Percentiles rank a stretch among this genome's conserved stretches.
Evolutionary conservation across 345 rosid species (phyloP).

Genomic region (Reutealis trisperma): DNA sequence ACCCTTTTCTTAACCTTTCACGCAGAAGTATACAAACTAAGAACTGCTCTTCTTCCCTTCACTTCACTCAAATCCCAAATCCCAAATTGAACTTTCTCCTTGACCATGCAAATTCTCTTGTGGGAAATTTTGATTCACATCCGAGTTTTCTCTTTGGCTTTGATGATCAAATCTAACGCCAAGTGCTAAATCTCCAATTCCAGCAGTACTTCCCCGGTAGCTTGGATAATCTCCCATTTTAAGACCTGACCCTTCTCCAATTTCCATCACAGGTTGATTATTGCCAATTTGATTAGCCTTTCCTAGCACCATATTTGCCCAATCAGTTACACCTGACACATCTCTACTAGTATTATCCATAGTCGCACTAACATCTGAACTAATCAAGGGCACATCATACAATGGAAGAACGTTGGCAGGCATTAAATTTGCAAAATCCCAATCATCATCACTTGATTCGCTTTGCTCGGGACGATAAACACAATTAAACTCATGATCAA

Average conservation of each 20-base stretch:
- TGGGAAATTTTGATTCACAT: not conserved
- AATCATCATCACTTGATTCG: not conserved
- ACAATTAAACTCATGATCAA: conserved; percentile 40
- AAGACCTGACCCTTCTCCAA: conserved; percentile 14
- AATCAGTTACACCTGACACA: conserved; percentile 11
- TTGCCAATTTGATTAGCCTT: conserved; percentile 6
- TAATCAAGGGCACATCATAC: not conserved
- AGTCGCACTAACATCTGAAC: not conserved
- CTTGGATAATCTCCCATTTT: conserved; percentile 19
- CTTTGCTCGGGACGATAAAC: conserved; percentile 13
- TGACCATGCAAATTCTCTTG: conserved; percentile 3
- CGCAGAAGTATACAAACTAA: no score
- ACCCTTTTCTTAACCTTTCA: no score
- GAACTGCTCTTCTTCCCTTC: not conserved
- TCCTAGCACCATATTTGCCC: conserved; percentile 25
- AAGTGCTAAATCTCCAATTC: conserved; percentile 25
- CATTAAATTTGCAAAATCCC: not conserved
- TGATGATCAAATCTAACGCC: conserved; percentile 15
- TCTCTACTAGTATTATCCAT: not conserved
- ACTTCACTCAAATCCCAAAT: conserved; percentile 28
- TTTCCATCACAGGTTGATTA: not conserved
- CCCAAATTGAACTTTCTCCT: conserved; percentile 40
- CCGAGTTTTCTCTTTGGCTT: conserved; percentile 9
- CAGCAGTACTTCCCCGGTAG: conserved; percentile 24
- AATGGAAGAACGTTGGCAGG: not conserved